phyloP scores from a whole-genome alignment of 345 rosid genomes.

The Dipteronia sinensis region DNA sequence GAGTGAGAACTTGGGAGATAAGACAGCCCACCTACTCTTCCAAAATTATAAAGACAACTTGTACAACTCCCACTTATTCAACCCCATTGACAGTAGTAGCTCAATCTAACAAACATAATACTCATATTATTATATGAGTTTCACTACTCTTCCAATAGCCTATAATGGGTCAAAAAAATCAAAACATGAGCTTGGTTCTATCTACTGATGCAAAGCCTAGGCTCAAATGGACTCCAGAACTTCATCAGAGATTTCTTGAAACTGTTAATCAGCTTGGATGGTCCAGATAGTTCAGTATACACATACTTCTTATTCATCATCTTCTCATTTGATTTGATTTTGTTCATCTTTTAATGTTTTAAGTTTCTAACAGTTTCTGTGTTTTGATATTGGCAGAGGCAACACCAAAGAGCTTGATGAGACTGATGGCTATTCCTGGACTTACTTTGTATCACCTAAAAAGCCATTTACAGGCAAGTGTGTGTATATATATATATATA shows the following conservation, averaged over 20 bases:
- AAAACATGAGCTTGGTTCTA: constrained; percentile 67
- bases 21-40: constrained; percentile 49
- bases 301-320: neutral
- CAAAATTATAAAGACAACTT: constrained; percentile 39
- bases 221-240: constrained; percentile 94
- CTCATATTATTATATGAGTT: constrained; percentile 21
- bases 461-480: constrained; percentile 85
- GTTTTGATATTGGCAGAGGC: constrained; percentile 59
- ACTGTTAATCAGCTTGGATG: constrained; percentile 83
- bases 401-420: constrained; percentile 92
- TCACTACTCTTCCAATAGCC: constrained; percentile 17
- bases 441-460: constrained; percentile 93
- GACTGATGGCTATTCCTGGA: constrained; percentile 79
- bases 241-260: constrained; percentile 82
- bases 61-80: constrained; percentile 29
- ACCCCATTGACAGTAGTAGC: constrained; percentile 14
- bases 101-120: constrained; percentile 16
- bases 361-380: constrained; percentile 19
- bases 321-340: constrained; percentile 5
- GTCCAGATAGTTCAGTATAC: constrained; percentile 73
- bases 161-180: constrained; percentile 50
- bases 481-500: too few relatives aligned
- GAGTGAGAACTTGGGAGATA: constrained; percentile 50
- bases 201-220: constrained; percentile 96
- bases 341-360: neutral